These are phyloP conservation scores for Cryptococcus jaspeensis DNA, from an alignment of 1,284 basidiomycete species.

Conservation along the genomic window DNA sequence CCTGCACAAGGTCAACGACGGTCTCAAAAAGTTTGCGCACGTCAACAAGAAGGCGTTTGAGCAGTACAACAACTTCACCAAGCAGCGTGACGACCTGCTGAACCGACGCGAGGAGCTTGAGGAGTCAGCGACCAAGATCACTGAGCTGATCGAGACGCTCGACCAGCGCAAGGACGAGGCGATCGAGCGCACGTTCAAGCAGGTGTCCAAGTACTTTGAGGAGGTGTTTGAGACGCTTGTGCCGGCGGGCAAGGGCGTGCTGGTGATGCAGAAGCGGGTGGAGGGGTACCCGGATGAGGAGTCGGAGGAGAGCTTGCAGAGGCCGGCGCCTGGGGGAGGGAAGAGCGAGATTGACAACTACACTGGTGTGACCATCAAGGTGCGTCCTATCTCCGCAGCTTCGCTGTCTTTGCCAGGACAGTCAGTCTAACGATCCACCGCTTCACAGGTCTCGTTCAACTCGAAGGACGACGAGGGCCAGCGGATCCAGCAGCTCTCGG, in stretches of 20 bases:
- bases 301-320: constrained; percentile 32
- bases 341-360: constrained; percentile 87
- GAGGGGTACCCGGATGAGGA: constrained; percentile 60
- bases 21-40: constrained; percentile 91
- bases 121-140: constrained; percentile 80
- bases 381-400: constrained; percentile 32
- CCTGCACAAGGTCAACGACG: constrained; percentile 85
- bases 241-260: constrained; percentile 81
- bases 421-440: not conserved
- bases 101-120: constrained; percentile 87
- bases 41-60: constrained; percentile 99
- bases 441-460: constrained; percentile 86
- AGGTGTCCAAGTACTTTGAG: constrained; percentile 94
- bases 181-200: constrained; percentile 96
- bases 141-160: constrained; percentile 90
- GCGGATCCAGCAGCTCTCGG: constrained; percentile 93
- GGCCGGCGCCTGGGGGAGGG: constrained; percentile 46
- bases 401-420: not conserved
- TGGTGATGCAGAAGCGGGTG: constrained; percentile 88
- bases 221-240: constrained; percentile 98
- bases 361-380: constrained; percentile 94
- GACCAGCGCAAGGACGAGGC: constrained; percentile 98
- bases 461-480: constrained; percentile 95
- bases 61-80: constrained; percentile 96
- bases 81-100: constrained; percentile 88